phyloP scores from a whole-genome alignment of 2,329 filamentous ascomycete genomes.

The Fusarium virguliforme region DNA sequence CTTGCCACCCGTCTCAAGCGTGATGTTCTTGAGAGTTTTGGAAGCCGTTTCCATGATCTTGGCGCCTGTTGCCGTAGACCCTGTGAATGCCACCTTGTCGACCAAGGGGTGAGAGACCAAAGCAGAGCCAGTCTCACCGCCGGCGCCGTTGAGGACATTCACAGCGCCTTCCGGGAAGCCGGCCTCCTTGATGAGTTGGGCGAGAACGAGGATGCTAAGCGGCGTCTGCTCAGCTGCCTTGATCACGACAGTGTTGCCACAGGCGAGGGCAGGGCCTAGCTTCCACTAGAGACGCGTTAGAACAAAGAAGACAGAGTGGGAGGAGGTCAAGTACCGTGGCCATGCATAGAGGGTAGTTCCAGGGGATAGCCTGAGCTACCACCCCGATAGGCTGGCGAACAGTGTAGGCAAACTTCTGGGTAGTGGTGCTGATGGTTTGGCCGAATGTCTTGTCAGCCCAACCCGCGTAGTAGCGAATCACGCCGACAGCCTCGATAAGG shows the following conservation, averaged over 20 bases:
- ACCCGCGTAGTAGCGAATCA: conserved; percentile 83
- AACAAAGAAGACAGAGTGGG: no score
- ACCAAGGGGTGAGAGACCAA: conserved; percentile 10
- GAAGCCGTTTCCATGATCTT: conserved; percentile 4
- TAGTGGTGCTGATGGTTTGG: conserved; percentile 81
- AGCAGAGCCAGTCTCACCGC: conserved; percentile 1
- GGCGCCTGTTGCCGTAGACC: conserved; percentile 6
- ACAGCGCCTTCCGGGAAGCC: conserved; percentile 10
- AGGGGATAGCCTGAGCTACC: conserved; percentile 73
- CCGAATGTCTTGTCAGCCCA: conserved; percentile 86
- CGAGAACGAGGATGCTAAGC: not conserved
- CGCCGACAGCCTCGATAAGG: conserved; percentile 63
- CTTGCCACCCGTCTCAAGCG: conserved; percentile 12
- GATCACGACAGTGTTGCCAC: not conserved
- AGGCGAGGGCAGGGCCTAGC: not conserved
- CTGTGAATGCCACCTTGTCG: conserved; percentile 14
- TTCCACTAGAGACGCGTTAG: not conserved
- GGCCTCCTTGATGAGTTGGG: conserved; percentile 12
- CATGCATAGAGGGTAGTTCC: conserved; percentile 82
- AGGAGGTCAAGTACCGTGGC: conserved; percentile 62
- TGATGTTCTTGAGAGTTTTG: conserved; percentile 17
- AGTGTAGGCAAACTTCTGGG: conserved; percentile 82
- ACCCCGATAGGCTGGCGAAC: conserved; percentile 84
- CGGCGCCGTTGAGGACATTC: conserved; percentile 7
- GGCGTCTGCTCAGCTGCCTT: conserved; percentile 13